Base-by-base conservation (phyloP, 2,329 filamentous ascomycete species). In the Pezicula rhizophila region DNA sequence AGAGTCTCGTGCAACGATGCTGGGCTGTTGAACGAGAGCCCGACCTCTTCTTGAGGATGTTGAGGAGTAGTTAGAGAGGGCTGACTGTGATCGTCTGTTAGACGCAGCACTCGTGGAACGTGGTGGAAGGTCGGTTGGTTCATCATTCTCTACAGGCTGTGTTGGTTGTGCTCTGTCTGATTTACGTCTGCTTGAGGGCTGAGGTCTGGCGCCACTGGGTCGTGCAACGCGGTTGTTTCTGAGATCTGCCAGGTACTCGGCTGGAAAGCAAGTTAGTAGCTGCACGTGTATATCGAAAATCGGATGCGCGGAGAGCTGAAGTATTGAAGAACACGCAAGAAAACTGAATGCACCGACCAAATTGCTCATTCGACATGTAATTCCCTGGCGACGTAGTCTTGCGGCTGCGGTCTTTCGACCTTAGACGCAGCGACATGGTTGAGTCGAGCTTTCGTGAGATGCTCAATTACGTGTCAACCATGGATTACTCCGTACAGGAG, bases 171-270 rank as follows among this genome's bases (percentile, higher is more conserved):
- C 75, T 80, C 50, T 53, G 23, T 56, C 51, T 40, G 57, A 56
- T 31, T 62, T 56, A 31, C 57, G 52, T 18, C 55, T 55, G 14
- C 58, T 67, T 54, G 70, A 70, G 26, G 77, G 76, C 46, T 76
- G 77, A 51, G 86, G 85, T 55, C 87, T 76, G 44, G 85, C 84
- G 53, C 87, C 86, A 49, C 80, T 84, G 8, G 87, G 87, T 48
- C 87, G 78, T 33, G 77, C 73, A 48, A 81, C 73, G 45, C 84
- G 81, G 66, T 79, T 86, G 57, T 77, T 80, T 57, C 87, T 83
- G 33, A 92, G 77, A 57, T 84, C 80, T 57, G 83, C 75, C 33
- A 90, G 77, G 65, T 89, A 91, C 52, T 75, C 74, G 56, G 82
- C 86, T 89, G 28, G 8, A 31, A 31, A 31, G 11, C 28, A 31